Evolutionary conservation across 2,329 filamentous ascomycete species (phyloP), one percentile per base, ranked within the genome.

Genomic region (Seiridium unicorne): DNA sequence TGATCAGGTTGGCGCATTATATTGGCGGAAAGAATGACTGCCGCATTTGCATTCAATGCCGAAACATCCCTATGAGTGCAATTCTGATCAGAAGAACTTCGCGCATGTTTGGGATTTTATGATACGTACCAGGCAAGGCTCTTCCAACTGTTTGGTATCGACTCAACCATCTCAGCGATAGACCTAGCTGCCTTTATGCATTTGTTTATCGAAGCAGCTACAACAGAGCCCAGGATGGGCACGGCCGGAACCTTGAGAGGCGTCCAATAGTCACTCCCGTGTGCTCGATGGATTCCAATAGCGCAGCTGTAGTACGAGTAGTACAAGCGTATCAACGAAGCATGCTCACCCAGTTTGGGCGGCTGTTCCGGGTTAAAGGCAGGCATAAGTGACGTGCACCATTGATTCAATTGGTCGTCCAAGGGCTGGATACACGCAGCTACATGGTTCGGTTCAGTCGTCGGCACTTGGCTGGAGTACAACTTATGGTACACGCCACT

Each of bases 301-400:
- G 44, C 53, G 18, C 53, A 55, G 26, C 44, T 55, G 35, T 55
- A 55, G 38, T 55, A 55, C 3, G 53, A 55, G 35, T 44, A 55
- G 18, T 55, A 44, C 18, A 55, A 34, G n/a, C 53, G 53, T 31
- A 55, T 10, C 53, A 55, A 35, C 9, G 35, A 35, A 26, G 34
- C 35, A 44, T 55, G 53, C 5, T 55, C 53, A 4, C 38, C 53
- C 26, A 9, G 18, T 6, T 32, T 13, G 3, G 32, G 13, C 8
- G 36, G 8, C 11, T 18, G 35, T 32, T 55, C 36, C 8, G 53
- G 9, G 44, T 8, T 18, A 18, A 55, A 32, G 31, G 34, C 53
- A 10, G 53, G 36, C 18, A n/a, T 13, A 5, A 8, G 10, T 10
- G 46, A 18, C 7, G 40, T 13, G n/a, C 38, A 44, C 53, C 53